phyloP scores from a whole-genome alignment of 352 stramenopile genomes.

The Peronospora farinosa region DNA sequence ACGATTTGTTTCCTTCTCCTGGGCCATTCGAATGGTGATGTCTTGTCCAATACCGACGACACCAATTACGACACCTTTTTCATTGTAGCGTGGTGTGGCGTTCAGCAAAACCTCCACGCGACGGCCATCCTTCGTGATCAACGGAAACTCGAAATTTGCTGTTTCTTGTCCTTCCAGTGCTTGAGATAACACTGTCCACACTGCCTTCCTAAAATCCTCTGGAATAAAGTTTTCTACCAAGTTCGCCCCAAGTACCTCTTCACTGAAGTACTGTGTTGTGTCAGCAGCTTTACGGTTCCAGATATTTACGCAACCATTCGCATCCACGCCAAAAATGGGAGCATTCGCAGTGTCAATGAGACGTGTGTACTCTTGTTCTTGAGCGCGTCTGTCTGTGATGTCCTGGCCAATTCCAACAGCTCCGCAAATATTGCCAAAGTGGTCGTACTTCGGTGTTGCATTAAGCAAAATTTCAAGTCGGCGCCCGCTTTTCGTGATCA shows the following conservation, averaged over 20 bases:
- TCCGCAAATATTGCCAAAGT: slow-evolving; percentile 51
- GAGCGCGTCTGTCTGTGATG: slow-evolving; percentile 53
- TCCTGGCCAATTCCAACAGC: slow-evolving; percentile 68
- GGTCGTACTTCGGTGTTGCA: slow-evolving; percentile 47
- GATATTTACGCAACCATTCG: slow-evolving; percentile 61
- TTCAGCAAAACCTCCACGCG: slow-evolving; percentile 50
- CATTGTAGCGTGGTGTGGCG: slow-evolving; percentile 47
- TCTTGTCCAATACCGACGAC: slow-evolving; percentile 58
- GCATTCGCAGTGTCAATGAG: slow-evolving; percentile 84
- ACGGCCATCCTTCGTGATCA: slow-evolving; percentile 45
- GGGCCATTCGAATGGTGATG: slow-evolving; percentile 56
- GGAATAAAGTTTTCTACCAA: slow-evolving; percentile 77
- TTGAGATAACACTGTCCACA: slow-evolving; percentile 46
- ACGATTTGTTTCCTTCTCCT: slow-evolving; percentile 59
- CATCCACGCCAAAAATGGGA: slow-evolving; percentile 77
- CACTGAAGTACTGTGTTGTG: slow-evolving; percentile 66
- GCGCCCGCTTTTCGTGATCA: slow-evolving; percentile 56
- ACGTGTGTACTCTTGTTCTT: slow-evolving; percentile 75
- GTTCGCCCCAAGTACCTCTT: slow-evolving; percentile 60
- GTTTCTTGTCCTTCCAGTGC: slow-evolving; percentile 51
- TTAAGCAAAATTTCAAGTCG: slow-evolving; percentile 56
- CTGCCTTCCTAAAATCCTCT: slow-evolving; percentile 44
- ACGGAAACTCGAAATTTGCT: slow-evolving; percentile 56
- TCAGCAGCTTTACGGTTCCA: slow-evolving; percentile 79
- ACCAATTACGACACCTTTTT: slow-evolving; percentile 49